Base-by-base conservation (phyloP, 345 rosid genomes). In the Carallia pectinifolia region DNA sequence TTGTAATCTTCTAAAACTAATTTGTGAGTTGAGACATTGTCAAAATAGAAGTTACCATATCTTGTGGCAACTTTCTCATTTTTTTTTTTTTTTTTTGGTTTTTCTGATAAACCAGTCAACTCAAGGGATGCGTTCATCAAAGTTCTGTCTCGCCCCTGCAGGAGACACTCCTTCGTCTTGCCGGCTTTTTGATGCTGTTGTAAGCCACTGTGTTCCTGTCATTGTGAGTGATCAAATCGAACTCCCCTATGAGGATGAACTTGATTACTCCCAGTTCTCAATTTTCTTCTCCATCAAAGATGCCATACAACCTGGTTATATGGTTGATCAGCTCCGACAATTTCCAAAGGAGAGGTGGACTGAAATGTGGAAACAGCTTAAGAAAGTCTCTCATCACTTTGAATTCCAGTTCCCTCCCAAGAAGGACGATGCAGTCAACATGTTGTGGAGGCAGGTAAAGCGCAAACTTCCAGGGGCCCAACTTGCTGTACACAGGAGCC, bases 81-180 rank as follows among this genome's bases (percentile, higher is more conserved):
- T 19, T n/a, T 23, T 30, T 19, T n/a, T 19, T n/a, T 29, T 1
- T 55, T 66, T 74, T 23, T 81, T 62, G 69, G 33, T 56, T 61
- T 40, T 69, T 66, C 67, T 81, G 54, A 61, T 64, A 54, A 31
- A 70, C 58, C 76, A 89, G 97, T 89, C 96, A 62, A 86, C 88
- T 4, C 72, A 87, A 82, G 96, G 91, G 62, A 93, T 89, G 98
- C 91, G 96, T 30, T 78, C 81, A 30, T 93, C 98, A 4, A 93
- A 89, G 69, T 91, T 91, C 79, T 93, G 98, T 70, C 84, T 93
- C 48, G 84, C 89, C 83, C 96, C 94, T 50, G 96, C 91, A 4
- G 97, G 98, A 62, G 98, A 93, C 62, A 89, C 98, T 16, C 98
- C 98, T 61, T 89, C 98, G 47, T 91, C 98, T 44, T 89, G 94